Base-by-base conservation (phyloP, 2,329 filamentous ascomycete genomes). In the Tolypocladium ophioglossoides region DNA sequence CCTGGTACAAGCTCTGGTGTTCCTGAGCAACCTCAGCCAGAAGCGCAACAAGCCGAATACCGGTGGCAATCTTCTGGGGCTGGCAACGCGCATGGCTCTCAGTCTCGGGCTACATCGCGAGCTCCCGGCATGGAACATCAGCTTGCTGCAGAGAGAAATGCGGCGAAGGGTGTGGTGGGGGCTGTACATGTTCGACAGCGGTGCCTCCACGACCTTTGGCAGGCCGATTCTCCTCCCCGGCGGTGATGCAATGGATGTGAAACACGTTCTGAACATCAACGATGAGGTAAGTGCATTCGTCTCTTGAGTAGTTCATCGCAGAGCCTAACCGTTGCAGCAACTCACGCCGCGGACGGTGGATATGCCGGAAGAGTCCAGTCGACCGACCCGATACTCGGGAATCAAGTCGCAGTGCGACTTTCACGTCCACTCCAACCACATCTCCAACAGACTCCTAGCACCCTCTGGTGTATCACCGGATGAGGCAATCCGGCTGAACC, bases 21-120 rank as follows among this genome's bases (percentile, higher is more conserved):
- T 69, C 7, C 51, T 68, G 12, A 64, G 62, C 41, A 75, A 76
- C 39, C 73, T 75, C 55, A 66, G 74, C 11, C 74, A 77, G 55
- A 76, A 76, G 56, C 68, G 71, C 27, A 73, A 77, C 58, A 70
- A 74, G 22, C 74, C 74, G 12, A 77, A 77, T 54, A 76, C 73
- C 0, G 73, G 74, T 8, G 76, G 73, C 53, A 77, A 75, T 55
- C 74, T 74, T 47, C 66, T 75, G 30, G 75, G 74, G 2, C 68
- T 77, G 18, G 75, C 74, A 5, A 68, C 71, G 6, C 67, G 74
- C n/a, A 72, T 77, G 67, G 74, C 74, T 0, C 66, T 77, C 14
- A 73, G 74, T 1, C 59, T 77, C 18, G 74, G 75, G 0, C 66
- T 78, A 0, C 74, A 77, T 56, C 70, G 71, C 12, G 75, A 78